Conservation (phyloP, 805 yeast species). For the Candida andamanensis region DNA sequence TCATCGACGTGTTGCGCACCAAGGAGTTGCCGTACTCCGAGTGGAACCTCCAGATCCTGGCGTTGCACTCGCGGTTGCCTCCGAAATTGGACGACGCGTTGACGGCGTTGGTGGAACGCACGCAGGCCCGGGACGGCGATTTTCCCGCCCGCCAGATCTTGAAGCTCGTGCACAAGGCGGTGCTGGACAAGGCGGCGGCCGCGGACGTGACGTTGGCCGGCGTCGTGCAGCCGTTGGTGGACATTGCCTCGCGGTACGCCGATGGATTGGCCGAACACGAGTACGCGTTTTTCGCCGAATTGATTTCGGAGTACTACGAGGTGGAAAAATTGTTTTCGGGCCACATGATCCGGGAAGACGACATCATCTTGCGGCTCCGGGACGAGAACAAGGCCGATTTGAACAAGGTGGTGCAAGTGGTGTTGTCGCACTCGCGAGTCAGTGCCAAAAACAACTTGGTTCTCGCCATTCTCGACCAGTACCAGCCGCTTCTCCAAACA, state of each 20-base stretch:
- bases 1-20: conserved; percentile 69
- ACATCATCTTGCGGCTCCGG: conserved; percentile 80
- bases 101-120: conserved; percentile 60
- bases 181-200: conserved; percentile 46
- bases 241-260: conserved; percentile 63
- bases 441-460: conserved; percentile 89
- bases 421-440: conserved; percentile 87
- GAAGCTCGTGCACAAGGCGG: conserved; percentile 62
- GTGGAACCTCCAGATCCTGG: conserved; percentile 83
- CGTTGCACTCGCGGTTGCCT: conserved; percentile 89
- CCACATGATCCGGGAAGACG: conserved; percentile 77
- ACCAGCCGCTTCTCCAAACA: conserved; percentile 73
- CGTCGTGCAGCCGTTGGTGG: conserved; percentile 67
- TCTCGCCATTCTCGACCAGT: conserved; percentile 76
- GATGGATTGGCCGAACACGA: conserved; percentile 84
- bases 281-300: conserved; percentile 61
- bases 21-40: conserved; percentile 87
- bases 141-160: conserved; percentile 89
- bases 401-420: conserved; percentile 62
- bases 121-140: conserved; percentile 61
- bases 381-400: conserved; percentile 80
- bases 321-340: conserved; percentile 80
- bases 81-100: conserved; percentile 66
- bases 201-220: conserved; percentile 34
- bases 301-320: conserved; percentile 67